Percentiles rank a stretch among this genome's conserved stretches.
phyloP scores from a whole-genome alignment of 2,329 filamentous ascomycete species.

The Talaromyces sp. region DNA sequence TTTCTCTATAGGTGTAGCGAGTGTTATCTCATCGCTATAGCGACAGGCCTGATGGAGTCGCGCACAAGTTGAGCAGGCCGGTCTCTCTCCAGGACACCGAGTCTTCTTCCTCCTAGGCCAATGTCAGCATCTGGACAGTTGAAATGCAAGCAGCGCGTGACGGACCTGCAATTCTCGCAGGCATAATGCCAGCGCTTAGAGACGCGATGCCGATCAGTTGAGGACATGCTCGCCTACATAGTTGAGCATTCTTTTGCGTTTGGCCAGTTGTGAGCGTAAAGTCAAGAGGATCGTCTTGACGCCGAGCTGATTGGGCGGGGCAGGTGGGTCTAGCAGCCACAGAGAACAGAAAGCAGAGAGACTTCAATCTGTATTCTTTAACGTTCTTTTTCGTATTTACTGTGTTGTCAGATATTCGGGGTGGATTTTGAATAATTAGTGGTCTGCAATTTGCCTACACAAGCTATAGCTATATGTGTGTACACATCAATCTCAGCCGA shows the following conservation, averaged over 20 bases:
- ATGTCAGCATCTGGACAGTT: constrained; percentile 1
- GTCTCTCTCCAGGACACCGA: constrained; percentile 18
- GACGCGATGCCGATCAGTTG: constrained; percentile 5
- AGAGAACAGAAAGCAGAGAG: background rate
- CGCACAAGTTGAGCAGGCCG: constrained; percentile 17
- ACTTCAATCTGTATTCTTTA: background rate
- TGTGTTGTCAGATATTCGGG: background rate
- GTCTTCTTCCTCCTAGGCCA: constrained; percentile 16
- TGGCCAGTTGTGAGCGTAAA: background rate
- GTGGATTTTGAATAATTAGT: background rate
- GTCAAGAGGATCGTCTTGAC: background rate
- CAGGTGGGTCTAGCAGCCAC: background rate
- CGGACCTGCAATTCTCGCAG: constrained; percentile 11
- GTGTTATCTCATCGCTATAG: constrained; percentile 5
- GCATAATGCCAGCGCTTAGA: constrained; percentile 11
- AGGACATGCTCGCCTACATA: constrained; percentile 6
- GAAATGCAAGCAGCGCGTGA: constrained; percentile 10
- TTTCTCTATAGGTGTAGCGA: background rate
- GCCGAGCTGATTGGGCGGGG: background rate
- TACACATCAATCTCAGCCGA: constrained; percentile 8
- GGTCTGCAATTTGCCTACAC: background rate
- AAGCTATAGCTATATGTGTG: background rate
- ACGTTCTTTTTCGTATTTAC: background rate
- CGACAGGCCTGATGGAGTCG: constrained; percentile 15
- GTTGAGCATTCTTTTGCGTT: background rate